Percentiles rank a stretch among this genome's conserved stretches.
phyloP scores from a whole-genome alignment of 2,329 filamentous ascomycete species.

The Nemania abortiva region DNA sequence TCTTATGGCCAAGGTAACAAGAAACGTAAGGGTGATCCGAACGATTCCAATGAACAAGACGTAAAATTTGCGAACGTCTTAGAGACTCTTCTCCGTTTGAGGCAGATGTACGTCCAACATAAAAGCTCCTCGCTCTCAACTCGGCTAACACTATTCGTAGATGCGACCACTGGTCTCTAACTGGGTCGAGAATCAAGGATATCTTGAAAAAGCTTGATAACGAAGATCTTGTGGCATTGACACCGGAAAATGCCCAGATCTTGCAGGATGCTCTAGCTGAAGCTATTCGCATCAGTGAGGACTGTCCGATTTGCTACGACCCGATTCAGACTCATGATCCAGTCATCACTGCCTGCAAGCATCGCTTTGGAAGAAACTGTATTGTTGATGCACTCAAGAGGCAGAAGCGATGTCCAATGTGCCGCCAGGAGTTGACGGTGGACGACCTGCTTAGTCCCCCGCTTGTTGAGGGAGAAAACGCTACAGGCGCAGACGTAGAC shows the following conservation, averaged over 20 bases:
- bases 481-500: constrained; percentile 56
- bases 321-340: constrained; percentile 69
- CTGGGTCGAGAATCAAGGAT: constrained; percentile 78
- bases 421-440: constrained; percentile 75
- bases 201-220: constrained; percentile 77
- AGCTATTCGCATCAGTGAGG: constrained; percentile 82
- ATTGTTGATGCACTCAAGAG: constrained; percentile 79
- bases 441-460: constrained; percentile 73
- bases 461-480: constrained; percentile 57
- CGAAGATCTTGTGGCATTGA: constrained; percentile 76
- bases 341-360: constrained; percentile 87
- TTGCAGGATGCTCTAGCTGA: constrained; percentile 82
- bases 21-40: constrained; percentile 52
- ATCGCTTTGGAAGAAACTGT: constrained; percentile 80
- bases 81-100: constrained; percentile 83
- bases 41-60: constrained; percentile 52
- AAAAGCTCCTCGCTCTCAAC: neutral
- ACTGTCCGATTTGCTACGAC: constrained; percentile 86
- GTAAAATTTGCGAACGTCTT: constrained; percentile 79
- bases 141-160: constrained; percentile 50
- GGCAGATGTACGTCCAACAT: constrained; percentile 71
- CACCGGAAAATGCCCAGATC: constrained; percentile 76
- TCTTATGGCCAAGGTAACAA: constrained; percentile 44
- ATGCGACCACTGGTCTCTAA: constrained; percentile 90
- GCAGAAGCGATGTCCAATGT: constrained; percentile 87